Base-by-base conservation (phyloP, 2,329 filamentous ascomycete genomes). In the Talaromyces sp. region DNA sequence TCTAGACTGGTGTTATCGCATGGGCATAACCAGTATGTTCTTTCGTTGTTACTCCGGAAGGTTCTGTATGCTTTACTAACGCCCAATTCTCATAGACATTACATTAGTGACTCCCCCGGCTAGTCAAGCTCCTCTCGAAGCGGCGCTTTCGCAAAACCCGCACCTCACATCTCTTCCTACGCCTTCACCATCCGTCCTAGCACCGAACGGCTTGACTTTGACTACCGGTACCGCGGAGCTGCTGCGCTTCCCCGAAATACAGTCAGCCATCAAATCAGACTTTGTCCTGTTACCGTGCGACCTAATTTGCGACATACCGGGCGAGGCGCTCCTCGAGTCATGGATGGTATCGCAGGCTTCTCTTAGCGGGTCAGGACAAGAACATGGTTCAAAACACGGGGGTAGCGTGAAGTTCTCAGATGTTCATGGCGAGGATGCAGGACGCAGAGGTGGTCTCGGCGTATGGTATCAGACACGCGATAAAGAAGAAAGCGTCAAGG, bases 251-350 rank as follows among this genome's bases (percentile, higher is more conserved):
- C 89, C 91, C 0, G 90, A 96, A 73, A 86, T 98, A 50, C 88
- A 89, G 71, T 81, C 83, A n/a, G 83, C 87, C 7, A 86, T 99
- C 69, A 92, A 86, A 60, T 86, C 87, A 12, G 92, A 99, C 76
- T 98, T 99, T 71, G 80, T 97, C 28, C 86, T 98, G 2, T 81
- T 99, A 3, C 93, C 95, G 0, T 99, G 95, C 76, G 95, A 99
- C 74, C 81, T 99, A 6, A 87, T 99, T 42, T 97, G 92, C 73
- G 93, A 96, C 71, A 80, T 98, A 16, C 88, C 90, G 2, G 93
- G 92, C 12, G 89, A 92, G 69, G 86, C 88, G 66, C 82, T 98
- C 23, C 79, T 96, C 2, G 92, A 97, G 75, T 87, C 93, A 64
- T 99, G 95, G 92, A 93, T 97, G 89, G 86, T 93, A 33, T 87